These are phyloP conservation scores for Hibiscus mutabilis DNA, from an alignment of 345 rosid genomes.

Conservation along the genomic window DNA sequence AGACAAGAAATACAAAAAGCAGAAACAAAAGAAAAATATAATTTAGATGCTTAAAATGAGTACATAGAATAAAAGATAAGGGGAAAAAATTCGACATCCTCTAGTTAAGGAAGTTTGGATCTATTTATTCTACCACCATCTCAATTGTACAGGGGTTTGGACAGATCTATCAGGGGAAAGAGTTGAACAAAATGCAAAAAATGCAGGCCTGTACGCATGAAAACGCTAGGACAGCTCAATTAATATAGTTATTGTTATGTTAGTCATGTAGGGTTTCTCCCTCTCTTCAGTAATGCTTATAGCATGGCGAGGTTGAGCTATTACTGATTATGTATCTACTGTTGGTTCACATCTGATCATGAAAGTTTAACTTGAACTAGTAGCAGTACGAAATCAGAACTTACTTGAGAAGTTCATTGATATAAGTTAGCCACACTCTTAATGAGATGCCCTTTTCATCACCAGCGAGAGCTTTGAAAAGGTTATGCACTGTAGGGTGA, in stretches of 20 bases:
- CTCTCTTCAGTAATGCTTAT: background rate
- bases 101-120: background rate
- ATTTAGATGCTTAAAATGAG: background rate
- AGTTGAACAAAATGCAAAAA: background rate
- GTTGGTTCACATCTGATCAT: background rate
- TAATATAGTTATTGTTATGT: background rate
- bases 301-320: background rate
- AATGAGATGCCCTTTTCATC: slow-evolving; percentile 63
- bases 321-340: background rate
- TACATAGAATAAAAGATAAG: no score
- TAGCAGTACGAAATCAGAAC: slow-evolving; percentile 17
- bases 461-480: slow-evolving; percentile 73
- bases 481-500: slow-evolving; percentile 73
- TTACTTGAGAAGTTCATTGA: slow-evolving; percentile 88
- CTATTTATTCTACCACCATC: background rate
- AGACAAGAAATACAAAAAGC: background rate
- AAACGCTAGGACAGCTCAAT: background rate
- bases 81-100: background rate
- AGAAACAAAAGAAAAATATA: background rate
- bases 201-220: background rate
- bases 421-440: slow-evolving; percentile 69
- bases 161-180: background rate
- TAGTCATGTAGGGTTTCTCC: background rate
- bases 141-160: background rate
- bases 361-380: background rate